Conservation (phyloP, 805 yeast species). For the Candida incommunis region DNA sequence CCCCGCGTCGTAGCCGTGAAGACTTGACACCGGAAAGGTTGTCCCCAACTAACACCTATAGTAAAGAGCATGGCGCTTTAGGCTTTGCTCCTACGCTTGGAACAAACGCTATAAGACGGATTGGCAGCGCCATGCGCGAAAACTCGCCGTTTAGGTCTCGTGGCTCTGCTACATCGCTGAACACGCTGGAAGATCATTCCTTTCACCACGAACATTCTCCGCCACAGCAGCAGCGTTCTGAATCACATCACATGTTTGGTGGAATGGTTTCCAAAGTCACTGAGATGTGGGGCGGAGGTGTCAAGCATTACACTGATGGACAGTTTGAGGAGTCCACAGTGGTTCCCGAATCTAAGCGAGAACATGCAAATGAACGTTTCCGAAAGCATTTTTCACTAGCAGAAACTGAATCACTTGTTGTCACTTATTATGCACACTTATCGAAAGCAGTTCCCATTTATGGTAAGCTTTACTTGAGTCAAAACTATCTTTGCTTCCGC, state of each 20-base stretch:
- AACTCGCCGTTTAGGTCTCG: not conserved
- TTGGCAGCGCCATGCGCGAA: not conserved
- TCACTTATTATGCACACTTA: constrained; percentile 59
- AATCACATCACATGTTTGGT: not conserved
- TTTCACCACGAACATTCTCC: not conserved
- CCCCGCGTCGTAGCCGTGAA: not conserved
- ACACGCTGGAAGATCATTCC: not conserved
- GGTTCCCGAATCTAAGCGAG: constrained; percentile 28
- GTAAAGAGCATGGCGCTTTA: not conserved
- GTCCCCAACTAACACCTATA: not conserved
- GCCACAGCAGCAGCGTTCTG: too few species aligned
- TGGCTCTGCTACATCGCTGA: not conserved
- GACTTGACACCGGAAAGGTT: not conserved
- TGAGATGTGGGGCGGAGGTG: constrained; percentile 45
- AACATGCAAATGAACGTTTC: constrained; percentile 42
- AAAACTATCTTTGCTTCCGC: constrained; percentile 59
- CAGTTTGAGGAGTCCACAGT: constrained; percentile 35
- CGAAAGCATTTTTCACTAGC: constrained; percentile 51
- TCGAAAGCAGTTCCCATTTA: constrained; percentile 63
- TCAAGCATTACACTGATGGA: constrained; percentile 30
- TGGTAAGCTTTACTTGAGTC: constrained; percentile 70
- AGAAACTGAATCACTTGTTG: constrained; percentile 35
- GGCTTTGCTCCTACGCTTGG: not conserved
- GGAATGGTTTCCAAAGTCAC: constrained; percentile 19
- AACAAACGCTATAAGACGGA: not conserved